Conservation (phyloP, 116 monocot species). For the Dioscorea cayenensis region DNA sequence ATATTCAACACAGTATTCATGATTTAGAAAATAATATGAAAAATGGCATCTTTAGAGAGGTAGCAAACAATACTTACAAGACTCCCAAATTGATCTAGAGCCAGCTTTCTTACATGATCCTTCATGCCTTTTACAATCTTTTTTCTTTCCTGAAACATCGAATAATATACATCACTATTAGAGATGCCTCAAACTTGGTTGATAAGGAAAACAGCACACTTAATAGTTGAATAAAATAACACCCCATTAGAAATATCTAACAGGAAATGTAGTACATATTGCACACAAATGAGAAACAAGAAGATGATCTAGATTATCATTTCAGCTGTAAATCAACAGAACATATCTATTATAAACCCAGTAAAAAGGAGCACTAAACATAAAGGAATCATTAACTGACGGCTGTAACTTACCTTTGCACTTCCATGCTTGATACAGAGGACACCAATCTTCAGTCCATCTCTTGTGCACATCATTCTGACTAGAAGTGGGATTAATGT, state of each 20-base stretch:
- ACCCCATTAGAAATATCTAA: too few relatives aligned
- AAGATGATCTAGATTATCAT: too few relatives aligned
- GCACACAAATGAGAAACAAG: too few relatives aligned
- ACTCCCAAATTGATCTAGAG: conserved; percentile 64
- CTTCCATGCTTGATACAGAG: conserved; percentile 82
- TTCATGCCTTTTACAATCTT: conserved; percentile 92
- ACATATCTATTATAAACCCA: too few relatives aligned
- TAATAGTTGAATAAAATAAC: too few relatives aligned
- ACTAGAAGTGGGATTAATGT: conserved; percentile 51
- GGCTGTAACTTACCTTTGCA: conserved; percentile 51
- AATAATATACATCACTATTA: conserved; percentile 1
- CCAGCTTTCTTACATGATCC: conserved; percentile 61
- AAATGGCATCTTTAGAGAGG: neutral
- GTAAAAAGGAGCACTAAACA: neutral
- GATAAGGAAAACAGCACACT: too few relatives aligned
- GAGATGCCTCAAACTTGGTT: too few relatives aligned
- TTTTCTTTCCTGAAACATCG: conserved; percentile 75
- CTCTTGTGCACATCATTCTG: conserved; percentile 69
- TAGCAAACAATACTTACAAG: conserved; percentile 48
- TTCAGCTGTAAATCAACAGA: too few relatives aligned
- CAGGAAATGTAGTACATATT: too few relatives aligned
- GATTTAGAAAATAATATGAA: conserved; percentile 4
- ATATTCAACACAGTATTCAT: neutral
- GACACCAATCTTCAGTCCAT: conserved; percentile 73
- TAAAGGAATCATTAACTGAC: neutral